Base-by-base conservation (phyloP, 495 filamentous ascomycete species). In the Penicillium coprophilum region DNA sequence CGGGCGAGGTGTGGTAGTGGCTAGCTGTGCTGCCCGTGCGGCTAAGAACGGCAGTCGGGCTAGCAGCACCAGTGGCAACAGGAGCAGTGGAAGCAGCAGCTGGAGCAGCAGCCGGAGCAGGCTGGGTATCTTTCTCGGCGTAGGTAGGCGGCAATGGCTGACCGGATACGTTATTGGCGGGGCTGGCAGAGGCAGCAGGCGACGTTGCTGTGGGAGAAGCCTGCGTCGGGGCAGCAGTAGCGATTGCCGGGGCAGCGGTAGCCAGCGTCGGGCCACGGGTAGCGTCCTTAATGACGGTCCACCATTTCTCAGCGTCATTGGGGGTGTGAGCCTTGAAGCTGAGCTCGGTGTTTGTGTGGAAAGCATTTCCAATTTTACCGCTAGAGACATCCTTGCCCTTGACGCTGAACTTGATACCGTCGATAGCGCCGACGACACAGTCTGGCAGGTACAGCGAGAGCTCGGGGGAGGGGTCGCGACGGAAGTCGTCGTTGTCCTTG, bases 361-460 rank as follows among this genome's bases (percentile, higher is more conserved):
- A 75, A 24, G 78, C 80, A 55, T 79, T 81, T 13, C 82, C 81
- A 49, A 85, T 72, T 59, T 81, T 81, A 57, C 83, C 82, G 65
- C 80, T 80, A 34, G 79, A 81, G 6, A 81, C 82, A 65, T 97
- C 91, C 73, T 97, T 98, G 62, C 94, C 95, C 77, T 96, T 96
- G 69, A 98, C 79, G 63, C 82, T 87, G 84, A 98, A 97, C 69
- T 96, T 96, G 59, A 83, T 79, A 40, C 87, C 92, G 58, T 79
- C 82, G 39, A 91, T 78, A 5, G 80, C 79, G 53, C 92, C 90
- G 54, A 97, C 79, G 23, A 83, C 73, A 64, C 92, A 95, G 66
- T 98, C 95, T 43, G 94, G 94, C 8, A 98, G 84, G 69, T 91
- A 98, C 51, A 98, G 85, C 21, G 88, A 91, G 9, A 92, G 77